phyloP scores from a whole-genome alignment of 2,329 filamentous ascomycete species.

The Akanthomyces lecanii region DNA sequence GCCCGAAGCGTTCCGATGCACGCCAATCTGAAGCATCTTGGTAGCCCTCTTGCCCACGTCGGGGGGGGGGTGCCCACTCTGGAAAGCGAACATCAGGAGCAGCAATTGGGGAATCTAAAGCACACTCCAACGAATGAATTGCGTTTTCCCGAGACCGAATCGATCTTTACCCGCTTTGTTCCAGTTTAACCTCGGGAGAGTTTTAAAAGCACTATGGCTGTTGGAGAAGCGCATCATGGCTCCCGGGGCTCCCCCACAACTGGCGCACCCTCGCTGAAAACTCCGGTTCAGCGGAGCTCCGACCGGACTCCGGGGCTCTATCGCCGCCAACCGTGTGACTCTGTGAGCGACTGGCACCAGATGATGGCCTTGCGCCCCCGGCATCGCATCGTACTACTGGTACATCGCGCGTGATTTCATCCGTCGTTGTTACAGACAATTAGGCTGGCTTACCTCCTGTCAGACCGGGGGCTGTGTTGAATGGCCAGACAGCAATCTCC shows the following conservation, averaged over 20 bases:
- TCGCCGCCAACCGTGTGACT: not conserved
- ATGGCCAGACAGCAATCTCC: not conserved
- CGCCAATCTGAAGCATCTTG: not conserved
- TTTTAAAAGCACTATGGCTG: not conserved
- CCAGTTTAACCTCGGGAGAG: slow-evolving; percentile 13
- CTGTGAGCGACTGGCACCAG: too few relatives aligned
- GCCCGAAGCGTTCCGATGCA: slow-evolving; percentile 7
- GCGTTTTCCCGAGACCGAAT: not conserved
- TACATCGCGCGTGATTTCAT: not conserved
- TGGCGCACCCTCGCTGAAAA: not conserved
- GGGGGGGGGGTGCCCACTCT: not conserved
- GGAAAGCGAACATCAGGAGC: not conserved
- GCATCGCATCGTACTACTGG: not conserved
- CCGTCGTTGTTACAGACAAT: not conserved
- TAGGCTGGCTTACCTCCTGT: not conserved
- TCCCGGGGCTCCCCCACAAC: too few relatives aligned
- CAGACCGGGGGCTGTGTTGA: not conserved
- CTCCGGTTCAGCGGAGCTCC: slow-evolving; percentile 16
- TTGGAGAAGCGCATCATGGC: not conserved
- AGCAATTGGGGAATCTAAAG: not conserved
- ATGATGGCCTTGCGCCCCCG: not conserved
- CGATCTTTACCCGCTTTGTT: slow-evolving; percentile 11
- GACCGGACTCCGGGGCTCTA: slow-evolving; percentile 15
- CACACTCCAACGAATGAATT: not conserved
- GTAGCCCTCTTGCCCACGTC: not conserved